Conservation (phyloP, 1,284 basidiomycete genomes). For the Trametes pubescens region DNA sequence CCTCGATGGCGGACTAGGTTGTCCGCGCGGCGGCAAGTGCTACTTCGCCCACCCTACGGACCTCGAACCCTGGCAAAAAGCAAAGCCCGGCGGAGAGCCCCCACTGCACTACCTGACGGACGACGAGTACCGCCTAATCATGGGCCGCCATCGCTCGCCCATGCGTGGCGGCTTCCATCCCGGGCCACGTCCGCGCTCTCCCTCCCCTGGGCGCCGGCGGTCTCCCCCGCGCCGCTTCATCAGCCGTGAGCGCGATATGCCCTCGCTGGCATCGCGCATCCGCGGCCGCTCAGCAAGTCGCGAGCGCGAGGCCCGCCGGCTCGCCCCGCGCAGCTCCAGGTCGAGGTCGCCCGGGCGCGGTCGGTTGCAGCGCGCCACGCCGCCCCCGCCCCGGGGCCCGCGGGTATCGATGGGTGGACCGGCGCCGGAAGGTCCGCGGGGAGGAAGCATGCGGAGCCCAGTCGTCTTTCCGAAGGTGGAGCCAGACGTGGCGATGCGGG, state of each 20-base stretch:
- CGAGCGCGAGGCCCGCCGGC: conserved; percentile 23
- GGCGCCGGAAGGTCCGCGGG: conserved; percentile 18
- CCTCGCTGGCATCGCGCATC: conserved; percentile 8
- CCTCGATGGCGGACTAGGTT: conserved; percentile 29
- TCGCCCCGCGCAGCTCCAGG: conserved; percentile 25
- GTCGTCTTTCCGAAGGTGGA: conserved; percentile 26
- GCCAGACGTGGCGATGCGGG: conserved; percentile 26
- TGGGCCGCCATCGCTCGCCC: conserved; percentile 25
- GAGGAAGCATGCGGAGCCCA: conserved; percentile 9
- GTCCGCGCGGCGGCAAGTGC: conserved; percentile 24
- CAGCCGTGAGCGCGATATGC: conserved; percentile 22
- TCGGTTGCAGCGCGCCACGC: conserved; percentile 14
- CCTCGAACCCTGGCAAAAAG: conserved; percentile 23
- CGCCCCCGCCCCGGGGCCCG: conserved; percentile 16
- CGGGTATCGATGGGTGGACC: conserved; percentile 8
- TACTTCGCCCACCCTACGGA: conserved; percentile 33
- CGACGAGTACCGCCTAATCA: conserved; percentile 29
- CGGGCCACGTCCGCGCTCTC: conserved; percentile 16
- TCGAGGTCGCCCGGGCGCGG: conserved; percentile 27
- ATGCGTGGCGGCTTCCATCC: conserved; percentile 1
- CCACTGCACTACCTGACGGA: conserved; percentile 31
- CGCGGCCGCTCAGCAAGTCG: conserved; percentile 26
- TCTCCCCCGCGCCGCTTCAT: conserved; percentile 7
- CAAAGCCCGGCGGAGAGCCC: conserved; percentile 27
- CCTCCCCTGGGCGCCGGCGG: conserved; percentile 17